Evolutionary conservation across 805 yeast genomes (phyloP).

Genomic region (Spathaspora gorwiae): DNA sequence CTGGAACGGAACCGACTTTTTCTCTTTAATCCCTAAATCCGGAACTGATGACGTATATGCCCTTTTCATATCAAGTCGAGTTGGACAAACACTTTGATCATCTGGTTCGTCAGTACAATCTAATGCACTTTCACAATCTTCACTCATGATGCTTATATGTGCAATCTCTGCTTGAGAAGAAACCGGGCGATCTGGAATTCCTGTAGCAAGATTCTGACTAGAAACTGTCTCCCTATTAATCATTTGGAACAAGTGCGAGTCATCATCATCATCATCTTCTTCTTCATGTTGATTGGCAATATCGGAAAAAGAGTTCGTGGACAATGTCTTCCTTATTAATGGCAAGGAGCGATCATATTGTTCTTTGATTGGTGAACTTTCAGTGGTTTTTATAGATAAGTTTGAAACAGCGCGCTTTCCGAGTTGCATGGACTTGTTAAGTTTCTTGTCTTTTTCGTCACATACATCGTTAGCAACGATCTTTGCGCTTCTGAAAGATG

Average conservation of each 20-base stretch:
- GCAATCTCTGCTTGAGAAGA: constrained; percentile 5
- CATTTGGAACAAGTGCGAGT: constrained; percentile 6
- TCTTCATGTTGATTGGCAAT: background rate
- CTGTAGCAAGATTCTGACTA: background rate
- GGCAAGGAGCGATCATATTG: constrained; percentile 7
- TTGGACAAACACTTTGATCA: background rate
- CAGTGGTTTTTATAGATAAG: background rate
- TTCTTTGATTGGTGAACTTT: background rate
- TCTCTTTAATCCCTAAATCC: constrained; percentile 8
- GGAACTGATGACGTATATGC: constrained; percentile 11
- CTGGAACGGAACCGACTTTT: constrained; percentile 9
- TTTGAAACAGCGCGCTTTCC: no score
- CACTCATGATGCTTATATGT: background rate
- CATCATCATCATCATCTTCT: constrained; percentile 5
- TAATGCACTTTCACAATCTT: background rate
- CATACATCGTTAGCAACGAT: no score
- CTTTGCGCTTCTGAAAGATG: no score
- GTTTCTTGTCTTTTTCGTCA: no score
- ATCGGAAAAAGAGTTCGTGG: background rate
- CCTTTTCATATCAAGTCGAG: background rate
- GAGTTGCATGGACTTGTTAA: no score
- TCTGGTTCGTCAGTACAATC: background rate
- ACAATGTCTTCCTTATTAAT: constrained; percentile 6
- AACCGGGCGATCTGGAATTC: background rate
- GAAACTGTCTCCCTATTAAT: constrained; percentile 1